Percentiles rank a stretch among this genome's conserved stretches.
These are phyloP conservation scores for Lactarius indigo DNA, from an alignment of 768 basidiomycete species.

Conservation along the genomic window DNA sequence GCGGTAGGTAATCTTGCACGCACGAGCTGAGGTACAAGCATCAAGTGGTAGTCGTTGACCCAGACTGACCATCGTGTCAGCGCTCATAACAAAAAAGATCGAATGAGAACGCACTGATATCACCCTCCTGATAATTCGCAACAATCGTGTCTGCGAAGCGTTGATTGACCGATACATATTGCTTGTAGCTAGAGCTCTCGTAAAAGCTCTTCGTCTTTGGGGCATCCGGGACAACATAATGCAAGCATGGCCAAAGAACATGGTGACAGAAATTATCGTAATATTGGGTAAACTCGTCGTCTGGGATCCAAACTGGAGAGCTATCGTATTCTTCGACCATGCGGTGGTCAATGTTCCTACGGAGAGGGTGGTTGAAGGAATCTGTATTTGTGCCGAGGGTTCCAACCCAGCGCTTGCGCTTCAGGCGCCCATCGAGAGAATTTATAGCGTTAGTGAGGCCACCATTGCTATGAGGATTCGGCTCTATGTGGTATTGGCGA, in stretches of 20 bases:
- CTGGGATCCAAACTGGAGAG: conserved; percentile 75
- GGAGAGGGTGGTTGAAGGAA: conserved; percentile 51
- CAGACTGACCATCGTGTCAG: conserved; percentile 43
- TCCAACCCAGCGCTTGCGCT: conserved; percentile 60
- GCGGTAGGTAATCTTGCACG: conserved; percentile 62
- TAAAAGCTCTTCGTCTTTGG: conserved; percentile 79
- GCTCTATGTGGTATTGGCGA: conserved; percentile 44
- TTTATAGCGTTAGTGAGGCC: conserved; percentile 78
- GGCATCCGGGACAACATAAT: conserved; percentile 84
- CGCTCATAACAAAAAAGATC: neutral
- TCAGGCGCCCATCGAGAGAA: conserved; percentile 54
- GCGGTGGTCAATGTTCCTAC: conserved; percentile 51
- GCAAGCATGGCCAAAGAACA: conserved; percentile 84
- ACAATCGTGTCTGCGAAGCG: conserved; percentile 86
- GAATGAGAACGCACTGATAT: conserved; percentile 53
- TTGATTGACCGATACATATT: conserved; percentile 87
- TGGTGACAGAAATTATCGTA: conserved; percentile 90
- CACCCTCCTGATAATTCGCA: conserved; percentile 78
- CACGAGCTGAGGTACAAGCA: conserved; percentile 86
- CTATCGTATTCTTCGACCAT: conserved; percentile 40
- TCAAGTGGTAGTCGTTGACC: conserved; percentile 96
- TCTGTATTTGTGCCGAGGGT: conserved; percentile 74
- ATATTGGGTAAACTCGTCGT: conserved; percentile 70
- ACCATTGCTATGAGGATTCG: conserved; percentile 77
- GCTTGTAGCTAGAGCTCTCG: conserved; percentile 75